Conservation (phyloP, 2,329 filamentous ascomycete species). For the Arachnopeziza araneosa region DNA sequence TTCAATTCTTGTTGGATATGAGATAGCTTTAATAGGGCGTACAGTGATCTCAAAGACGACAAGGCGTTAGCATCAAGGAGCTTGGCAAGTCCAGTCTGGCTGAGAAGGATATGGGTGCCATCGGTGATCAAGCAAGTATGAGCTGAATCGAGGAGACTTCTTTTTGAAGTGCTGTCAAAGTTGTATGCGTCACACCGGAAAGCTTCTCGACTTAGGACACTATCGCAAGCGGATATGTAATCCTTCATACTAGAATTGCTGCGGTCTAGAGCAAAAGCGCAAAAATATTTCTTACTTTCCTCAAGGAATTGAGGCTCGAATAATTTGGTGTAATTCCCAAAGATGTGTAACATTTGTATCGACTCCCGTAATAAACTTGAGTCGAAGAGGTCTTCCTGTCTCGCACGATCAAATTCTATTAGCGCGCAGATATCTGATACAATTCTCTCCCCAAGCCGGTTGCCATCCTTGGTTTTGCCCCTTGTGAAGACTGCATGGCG, state of each 20-base stretch:
- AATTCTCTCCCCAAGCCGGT: constrained; percentile 35
- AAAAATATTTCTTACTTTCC: constrained; percentile 62
- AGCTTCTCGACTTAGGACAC: constrained; percentile 66
- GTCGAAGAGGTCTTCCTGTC: constrained; percentile 50
- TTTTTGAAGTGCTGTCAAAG: constrained; percentile 77
- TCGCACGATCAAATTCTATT: constrained; percentile 64
- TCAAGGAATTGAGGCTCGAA: constrained; percentile 75
- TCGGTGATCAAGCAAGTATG: constrained; percentile 67
- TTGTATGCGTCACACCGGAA: constrained; percentile 73
- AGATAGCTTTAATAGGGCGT: constrained; percentile 68
- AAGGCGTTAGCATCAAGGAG: constrained; percentile 68
- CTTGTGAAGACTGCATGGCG: constrained; percentile 47
- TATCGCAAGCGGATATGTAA: constrained; percentile 68
- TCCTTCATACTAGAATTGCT: constrained; percentile 59
- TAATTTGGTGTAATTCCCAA: constrained; percentile 69
- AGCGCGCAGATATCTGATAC: constrained; percentile 66
- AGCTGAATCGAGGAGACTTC: constrained; percentile 66
- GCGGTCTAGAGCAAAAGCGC: constrained; percentile 62
- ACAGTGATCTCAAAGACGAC: constrained; percentile 68
- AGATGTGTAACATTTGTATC: constrained; percentile 78
- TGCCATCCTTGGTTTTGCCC: constrained; percentile 26
- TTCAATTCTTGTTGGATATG: constrained; percentile 65
- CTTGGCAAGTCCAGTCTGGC: constrained; percentile 61
- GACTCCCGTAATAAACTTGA: constrained; percentile 63
- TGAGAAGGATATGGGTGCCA: constrained; percentile 61